A percentile compares a stretch with the other conserved stretches of the same genome.
Conservation (phyloP, 768 basidiomycete genomes). For the Boletus bicolor region DNA sequence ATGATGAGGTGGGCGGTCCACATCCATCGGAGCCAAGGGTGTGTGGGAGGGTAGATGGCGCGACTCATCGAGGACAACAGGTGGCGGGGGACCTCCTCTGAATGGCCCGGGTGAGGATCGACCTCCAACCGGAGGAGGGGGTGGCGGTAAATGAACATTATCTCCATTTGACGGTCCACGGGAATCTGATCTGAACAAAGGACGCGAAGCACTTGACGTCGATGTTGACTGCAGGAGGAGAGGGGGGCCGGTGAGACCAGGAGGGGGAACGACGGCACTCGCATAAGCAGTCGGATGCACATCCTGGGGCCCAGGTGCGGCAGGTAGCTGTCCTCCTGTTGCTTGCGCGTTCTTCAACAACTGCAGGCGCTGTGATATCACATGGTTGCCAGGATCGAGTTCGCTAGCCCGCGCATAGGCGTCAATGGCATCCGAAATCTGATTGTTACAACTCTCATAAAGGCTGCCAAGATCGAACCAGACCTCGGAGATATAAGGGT, state of each 20-base stretch:
- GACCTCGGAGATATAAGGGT: constrained; percentile 89
- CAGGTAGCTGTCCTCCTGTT: constrained; percentile 71
- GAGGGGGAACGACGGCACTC: constrained; percentile 68
- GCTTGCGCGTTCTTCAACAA: constrained; percentile 77
- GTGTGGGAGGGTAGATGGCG: constrained; percentile 67
- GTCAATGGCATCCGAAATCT: constrained; percentile 97
- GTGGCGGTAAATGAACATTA: constrained; percentile 53
- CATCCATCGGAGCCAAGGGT: constrained; percentile 74
- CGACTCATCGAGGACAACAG: constrained; percentile 72
- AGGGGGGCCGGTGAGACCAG: constrained; percentile 64
- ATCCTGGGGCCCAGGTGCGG: constrained; percentile 90
- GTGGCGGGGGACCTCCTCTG: constrained; percentile 79
- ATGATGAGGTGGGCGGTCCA: constrained; percentile 54
- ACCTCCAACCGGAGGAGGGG: constrained; percentile 45
- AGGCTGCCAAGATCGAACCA: constrained; percentile 91
- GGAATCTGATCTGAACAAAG: constrained; percentile 65
- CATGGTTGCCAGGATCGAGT: constrained; percentile 81
- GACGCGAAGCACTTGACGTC: constrained; percentile 29
- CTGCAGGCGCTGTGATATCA: constrained; percentile 78
- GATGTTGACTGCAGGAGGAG: constrained; percentile 52
- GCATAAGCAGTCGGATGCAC: constrained; percentile 96
- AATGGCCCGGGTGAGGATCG: constrained; percentile 72
- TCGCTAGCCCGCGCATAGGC: constrained; percentile 95
- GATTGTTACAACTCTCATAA: constrained; percentile 98
- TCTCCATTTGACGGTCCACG: constrained; percentile 47